phyloP scores from a whole-genome alignment of 164 flowering plant genomes.

The Vitis cinerea region DNA sequence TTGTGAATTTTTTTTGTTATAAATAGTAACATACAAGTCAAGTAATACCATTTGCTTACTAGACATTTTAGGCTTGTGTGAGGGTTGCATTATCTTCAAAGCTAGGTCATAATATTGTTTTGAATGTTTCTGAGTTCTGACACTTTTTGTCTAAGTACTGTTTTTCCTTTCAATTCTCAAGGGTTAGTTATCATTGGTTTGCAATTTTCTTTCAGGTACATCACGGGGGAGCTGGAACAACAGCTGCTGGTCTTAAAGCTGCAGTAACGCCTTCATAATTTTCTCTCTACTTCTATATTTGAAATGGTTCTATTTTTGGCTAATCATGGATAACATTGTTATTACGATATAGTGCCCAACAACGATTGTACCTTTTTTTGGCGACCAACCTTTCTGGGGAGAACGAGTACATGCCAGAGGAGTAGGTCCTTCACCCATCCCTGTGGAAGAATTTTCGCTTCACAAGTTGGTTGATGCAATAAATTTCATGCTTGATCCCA shows the following conservation, averaged over 20 bases:
- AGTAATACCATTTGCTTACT: neutral
- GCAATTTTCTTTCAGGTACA: conserved; percentile 60
- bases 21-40: neutral
- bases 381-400: conserved; percentile 99
- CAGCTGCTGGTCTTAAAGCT: conserved; percentile 96
- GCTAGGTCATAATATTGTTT: neutral
- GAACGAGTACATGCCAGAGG: conserved; percentile 95
- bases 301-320: neutral
- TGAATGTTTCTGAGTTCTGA: neutral
- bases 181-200: neutral
- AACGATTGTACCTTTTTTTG: conserved; percentile 90
- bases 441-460: conserved; percentile 85
- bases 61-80: neutral
- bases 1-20: too few species aligned
- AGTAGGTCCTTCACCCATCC: conserved; percentile 92
- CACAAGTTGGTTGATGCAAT: conserved; percentile 75
- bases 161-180: neutral
- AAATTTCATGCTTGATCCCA: conserved; percentile 75
- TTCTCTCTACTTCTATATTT: neutral
- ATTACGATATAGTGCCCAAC: conserved; percentile 76
- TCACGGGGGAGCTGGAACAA: conserved; percentile 99
- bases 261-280: conserved; percentile 47
- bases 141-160: neutral
- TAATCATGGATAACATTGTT: conserved; percentile 1
- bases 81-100: neutral